Evolutionary conservation across 192 early-diverging fungal species (phyloP), one percentile per base, ranked within the genome.

Genomic region (Coemansia sp.): DNA sequence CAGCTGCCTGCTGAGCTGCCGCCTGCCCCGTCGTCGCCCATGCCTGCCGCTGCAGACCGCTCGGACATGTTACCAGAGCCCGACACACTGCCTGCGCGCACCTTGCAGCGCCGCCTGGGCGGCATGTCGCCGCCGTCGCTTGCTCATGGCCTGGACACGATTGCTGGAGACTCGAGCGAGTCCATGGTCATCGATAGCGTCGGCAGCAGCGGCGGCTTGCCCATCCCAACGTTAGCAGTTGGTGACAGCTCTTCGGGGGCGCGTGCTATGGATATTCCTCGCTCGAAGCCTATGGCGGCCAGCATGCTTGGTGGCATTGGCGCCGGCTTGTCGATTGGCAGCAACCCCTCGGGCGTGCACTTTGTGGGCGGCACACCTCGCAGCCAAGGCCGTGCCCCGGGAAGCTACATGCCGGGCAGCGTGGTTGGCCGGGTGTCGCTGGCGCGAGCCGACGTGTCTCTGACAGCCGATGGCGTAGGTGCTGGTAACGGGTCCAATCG

Each of bases 381-480:
- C 50, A 82, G 79, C 70, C 79, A 82, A 64, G 79, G 79, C 20
- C 73, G 74, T 1, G 73, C 74, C 0, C 79, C 79, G 3, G 79
- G 79, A 14, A 82, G 79, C 62, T 82, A 82, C 52, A 82, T 82
- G 79, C 79, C 79, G 0, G 79, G 79, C n/a, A 82, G 79, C 59
- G 73, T 82, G 5, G 65, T 82, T 42, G 79, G 79, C 1, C 73
- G 79, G 20, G 79, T 82, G 55, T 69, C 79, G 39, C 47, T 82
- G 70, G 79, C 79, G 9, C 73, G 74, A 4, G 48, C 79, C 11
- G 79, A 82, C 64, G 68, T 82, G 35, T 82, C 79, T 65, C 66
- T 82, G 58, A 82, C 79, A 0, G 79, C 79, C 8, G 79, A 82
- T 39, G 79, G 76, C 47, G 79, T 78, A 11, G 79, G 73, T 10